Conservation (phyloP, 2,329 filamentous ascomycete species). For the Ilyonectria mors-panacis region DNA sequence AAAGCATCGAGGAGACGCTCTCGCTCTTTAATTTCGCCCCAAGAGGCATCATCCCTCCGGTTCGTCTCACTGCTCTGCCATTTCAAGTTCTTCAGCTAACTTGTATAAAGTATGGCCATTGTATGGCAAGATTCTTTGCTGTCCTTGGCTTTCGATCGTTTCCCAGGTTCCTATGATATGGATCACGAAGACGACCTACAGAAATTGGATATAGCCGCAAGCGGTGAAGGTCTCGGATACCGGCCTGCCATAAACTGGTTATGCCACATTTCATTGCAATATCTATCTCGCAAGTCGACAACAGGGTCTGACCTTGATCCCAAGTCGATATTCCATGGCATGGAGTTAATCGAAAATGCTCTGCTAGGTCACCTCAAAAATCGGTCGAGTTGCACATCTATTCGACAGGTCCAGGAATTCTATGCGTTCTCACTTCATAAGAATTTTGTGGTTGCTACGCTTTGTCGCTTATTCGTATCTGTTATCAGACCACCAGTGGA, state of each 20-base stretch:
- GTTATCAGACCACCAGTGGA: background rate
- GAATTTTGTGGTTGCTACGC: slow-evolving; percentile 30
- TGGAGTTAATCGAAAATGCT: slow-evolving; percentile 19
- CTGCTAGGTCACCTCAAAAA: slow-evolving; percentile 13
- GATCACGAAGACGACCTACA: slow-evolving; percentile 24
- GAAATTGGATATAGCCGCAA: background rate
- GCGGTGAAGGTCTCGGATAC: slow-evolving; percentile 16
- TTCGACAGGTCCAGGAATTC: slow-evolving; percentile 35
- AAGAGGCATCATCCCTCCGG: slow-evolving; percentile 32
- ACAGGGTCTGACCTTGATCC: background rate
- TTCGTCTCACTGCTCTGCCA: background rate
- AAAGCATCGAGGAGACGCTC: background rate
- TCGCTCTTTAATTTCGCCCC: background rate
- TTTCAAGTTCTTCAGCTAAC: background rate
- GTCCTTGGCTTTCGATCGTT: slow-evolving; percentile 36
- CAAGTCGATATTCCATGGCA: slow-evolving; percentile 10
- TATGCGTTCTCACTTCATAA: slow-evolving; percentile 30
- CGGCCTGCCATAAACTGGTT: slow-evolving; percentile 39
- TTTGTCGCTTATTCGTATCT: slow-evolving; percentile 35
- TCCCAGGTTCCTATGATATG: slow-evolving; percentile 34
- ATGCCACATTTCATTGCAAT: slow-evolving; percentile 23
- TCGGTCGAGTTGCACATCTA: slow-evolving; percentile 21
- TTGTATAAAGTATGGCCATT: slow-evolving; percentile 28
- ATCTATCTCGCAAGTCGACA: slow-evolving; percentile 9
- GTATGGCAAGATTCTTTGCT: slow-evolving; percentile 41